Evolutionary conservation across 1,139 yeast genomes (phyloP).

Genomic region (Geotrichum phurueaensis): DNA sequence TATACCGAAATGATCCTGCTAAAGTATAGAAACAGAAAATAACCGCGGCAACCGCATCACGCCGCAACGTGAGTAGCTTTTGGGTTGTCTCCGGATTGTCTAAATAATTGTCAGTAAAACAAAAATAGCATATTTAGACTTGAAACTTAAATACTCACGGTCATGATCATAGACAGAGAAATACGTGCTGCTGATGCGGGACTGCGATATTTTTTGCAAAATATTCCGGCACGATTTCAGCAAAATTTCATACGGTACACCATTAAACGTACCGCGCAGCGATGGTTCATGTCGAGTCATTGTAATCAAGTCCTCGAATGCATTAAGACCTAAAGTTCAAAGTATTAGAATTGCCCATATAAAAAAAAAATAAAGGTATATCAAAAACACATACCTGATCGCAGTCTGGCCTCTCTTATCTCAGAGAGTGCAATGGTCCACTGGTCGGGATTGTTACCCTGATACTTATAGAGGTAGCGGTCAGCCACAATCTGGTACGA

Average conservation of each 20-base stretch:
- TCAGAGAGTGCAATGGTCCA: slow-evolving; percentile 41
- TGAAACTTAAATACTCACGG: not conserved
- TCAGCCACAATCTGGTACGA: slow-evolving; percentile 46
- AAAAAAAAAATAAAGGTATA: not conserved
- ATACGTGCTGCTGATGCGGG: slow-evolving; percentile 44
- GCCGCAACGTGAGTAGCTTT: slow-evolving; percentile 40
- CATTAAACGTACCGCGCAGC: slow-evolving; percentile 28
- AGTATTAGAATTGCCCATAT: not conserved
- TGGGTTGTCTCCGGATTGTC: slow-evolving; percentile 36
- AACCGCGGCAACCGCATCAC: slow-evolving; percentile 46
- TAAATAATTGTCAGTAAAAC: not conserved
- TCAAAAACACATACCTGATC: slow-evolving; percentile 32
- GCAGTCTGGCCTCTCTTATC: slow-evolving; percentile 45
- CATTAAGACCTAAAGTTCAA: slow-evolving; percentile 29
- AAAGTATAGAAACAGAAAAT: slow-evolving; percentile 41
- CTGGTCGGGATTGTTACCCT: slow-evolving; percentile 43
- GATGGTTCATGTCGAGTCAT: slow-evolving; percentile 40
- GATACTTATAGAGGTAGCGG: slow-evolving; percentile 44
- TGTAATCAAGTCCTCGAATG: slow-evolving; percentile 37
- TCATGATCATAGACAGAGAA: slow-evolving; percentile 41
- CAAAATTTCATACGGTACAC: slow-evolving; percentile 28
- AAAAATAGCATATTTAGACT: not conserved
- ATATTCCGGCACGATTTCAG: slow-evolving; percentile 39
- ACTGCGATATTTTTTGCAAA: slow-evolving; percentile 43
- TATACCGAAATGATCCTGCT: slow-evolving; percentile 40